Base-by-base conservation (phyloP, 345 rosid species). In the Rhodamnia argentea region DNA sequence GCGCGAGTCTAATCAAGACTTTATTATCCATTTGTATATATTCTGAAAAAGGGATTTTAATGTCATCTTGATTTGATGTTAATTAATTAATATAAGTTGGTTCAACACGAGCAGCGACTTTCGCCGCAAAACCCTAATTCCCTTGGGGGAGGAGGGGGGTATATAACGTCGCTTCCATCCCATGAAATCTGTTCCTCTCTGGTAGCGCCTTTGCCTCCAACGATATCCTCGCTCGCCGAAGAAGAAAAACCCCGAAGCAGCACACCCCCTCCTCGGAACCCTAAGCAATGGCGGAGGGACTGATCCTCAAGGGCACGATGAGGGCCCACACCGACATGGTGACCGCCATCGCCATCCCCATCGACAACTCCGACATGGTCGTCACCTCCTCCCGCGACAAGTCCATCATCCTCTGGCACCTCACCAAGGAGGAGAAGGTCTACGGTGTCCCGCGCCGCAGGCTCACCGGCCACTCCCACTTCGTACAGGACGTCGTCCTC, bases 381-480 rank as follows among this genome's bases (percentile, higher is more conserved):
- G 99, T 97, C 88, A 86, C 96, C 12, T 90, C 99, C 52, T 97
- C 99, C 53, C 96, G 99, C 27, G 99, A 97, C 95, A 96, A 97
- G 89, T 97, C 99, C 52, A 91, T 97, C 93, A 94, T 97, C 87
- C 90, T 93, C 5, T 97, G 99, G 99, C 89, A 94, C 57, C 94
- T 97, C 47, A 93, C 94, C 85, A 97, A 96, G 91, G 99, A 95
- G n/a, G 99, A 95, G 3, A 94, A 94, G 86, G 85, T 91, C 74
- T 94, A 90, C 89, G 99, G 98, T 5, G 96, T 95, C 4, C 92
- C 99, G 22, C 95, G 94, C 87, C 94, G 98, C 53, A 93, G 99
- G 60, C 94, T 97, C 83, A 96, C 98, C 51, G 99, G 99, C 32
- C 99, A 97, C 88, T 96, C 99, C 44, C 96, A 94, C 89, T 97